Percentiles rank a stretch among this genome's conserved stretches.
Evolutionary conservation across 352 stramenopile genomes (phyloP).

Genomic region (Phytophthora rubi): DNA sequence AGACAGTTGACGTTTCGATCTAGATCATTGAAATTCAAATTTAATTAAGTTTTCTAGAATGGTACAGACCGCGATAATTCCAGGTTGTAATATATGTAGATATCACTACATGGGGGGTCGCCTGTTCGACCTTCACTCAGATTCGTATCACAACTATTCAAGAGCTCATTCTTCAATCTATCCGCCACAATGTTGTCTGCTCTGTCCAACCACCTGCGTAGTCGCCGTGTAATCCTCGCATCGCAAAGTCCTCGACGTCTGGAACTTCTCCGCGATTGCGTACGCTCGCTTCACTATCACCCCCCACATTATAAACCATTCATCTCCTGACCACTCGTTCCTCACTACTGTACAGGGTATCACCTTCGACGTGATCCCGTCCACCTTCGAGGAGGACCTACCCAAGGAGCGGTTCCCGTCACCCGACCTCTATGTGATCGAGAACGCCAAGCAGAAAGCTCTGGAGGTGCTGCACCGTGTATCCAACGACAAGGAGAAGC

Average conservation of each 20-base stretch:
- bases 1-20: too few species aligned
- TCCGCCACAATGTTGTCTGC: constrained; percentile 50
- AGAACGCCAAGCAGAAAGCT: constrained; percentile 83
- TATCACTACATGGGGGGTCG: too few species aligned
- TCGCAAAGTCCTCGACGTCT: constrained; percentile 83
- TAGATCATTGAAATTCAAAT: too few species aligned
- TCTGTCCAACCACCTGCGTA: constrained; percentile 50
- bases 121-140: too few species aligned
- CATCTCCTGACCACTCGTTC: background rate
- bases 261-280: constrained; percentile 75
- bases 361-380: constrained; percentile 78
- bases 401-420: constrained; percentile 72
- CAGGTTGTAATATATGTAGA: too few species aligned
- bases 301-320: background rate
- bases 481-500: constrained; percentile 16
- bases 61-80: too few species aligned
- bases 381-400: constrained; percentile 85
- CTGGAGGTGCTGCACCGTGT: constrained; percentile 70
- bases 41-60: too few species aligned
- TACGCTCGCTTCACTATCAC: constrained; percentile 43
- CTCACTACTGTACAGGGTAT: constrained; percentile 48
- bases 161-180: too few species aligned
- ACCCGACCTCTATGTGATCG: constrained; percentile 76
- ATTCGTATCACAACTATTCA: too few species aligned
- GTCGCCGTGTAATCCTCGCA: constrained; percentile 71